Conservation (phyloP, 2,329 filamentous ascomycete species). For the Alternaria metachromatica region DNA sequence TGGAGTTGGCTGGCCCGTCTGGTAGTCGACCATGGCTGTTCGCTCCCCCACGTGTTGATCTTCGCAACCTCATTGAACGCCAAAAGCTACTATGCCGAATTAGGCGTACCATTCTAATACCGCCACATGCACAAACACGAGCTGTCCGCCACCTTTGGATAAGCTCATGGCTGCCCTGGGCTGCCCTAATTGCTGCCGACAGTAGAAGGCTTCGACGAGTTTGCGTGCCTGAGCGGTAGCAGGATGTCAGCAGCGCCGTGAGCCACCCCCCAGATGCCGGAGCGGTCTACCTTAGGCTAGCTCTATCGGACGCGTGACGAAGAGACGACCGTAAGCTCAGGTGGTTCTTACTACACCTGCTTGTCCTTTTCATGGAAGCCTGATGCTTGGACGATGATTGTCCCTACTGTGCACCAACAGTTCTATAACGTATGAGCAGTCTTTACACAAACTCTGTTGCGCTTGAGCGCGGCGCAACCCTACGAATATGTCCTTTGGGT, state of each 20-base stretch:
- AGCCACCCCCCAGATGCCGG: constrained; percentile 19
- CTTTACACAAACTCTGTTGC: constrained; percentile 20
- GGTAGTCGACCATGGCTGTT: constrained; percentile 16
- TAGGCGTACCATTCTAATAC: constrained; percentile 4
- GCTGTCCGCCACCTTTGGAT: constrained; percentile 1
- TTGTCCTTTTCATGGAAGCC: constrained; percentile 12
- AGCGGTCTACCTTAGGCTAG: constrained; percentile 17
- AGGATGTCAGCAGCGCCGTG: constrained; percentile 19
- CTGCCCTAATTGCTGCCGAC: constrained; percentile 6
- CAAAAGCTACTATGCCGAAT: constrained; percentile 12
- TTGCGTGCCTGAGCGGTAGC: constrained; percentile 12
- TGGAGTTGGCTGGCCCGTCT: background rate
- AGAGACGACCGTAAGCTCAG: constrained; percentile 14
- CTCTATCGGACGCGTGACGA: constrained; percentile 9
- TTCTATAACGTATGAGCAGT: constrained; percentile 31
- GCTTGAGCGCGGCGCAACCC: constrained; percentile 37
- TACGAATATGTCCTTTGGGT: constrained; percentile 39
- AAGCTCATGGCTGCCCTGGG: constrained; percentile 2
- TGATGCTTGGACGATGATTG: constrained; percentile 23
- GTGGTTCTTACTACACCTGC: constrained; percentile 15
- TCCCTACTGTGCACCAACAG: constrained; percentile 8
- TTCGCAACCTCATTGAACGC: constrained; percentile 28
- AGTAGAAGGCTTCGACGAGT: constrained; percentile 10
- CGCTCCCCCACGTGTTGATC: constrained; percentile 31
- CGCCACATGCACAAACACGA: constrained; percentile 23